phyloP scores from a whole-genome alignment of 2,329 filamentous ascomycete genomes.

The Neonectria neomacrospora region DNA sequence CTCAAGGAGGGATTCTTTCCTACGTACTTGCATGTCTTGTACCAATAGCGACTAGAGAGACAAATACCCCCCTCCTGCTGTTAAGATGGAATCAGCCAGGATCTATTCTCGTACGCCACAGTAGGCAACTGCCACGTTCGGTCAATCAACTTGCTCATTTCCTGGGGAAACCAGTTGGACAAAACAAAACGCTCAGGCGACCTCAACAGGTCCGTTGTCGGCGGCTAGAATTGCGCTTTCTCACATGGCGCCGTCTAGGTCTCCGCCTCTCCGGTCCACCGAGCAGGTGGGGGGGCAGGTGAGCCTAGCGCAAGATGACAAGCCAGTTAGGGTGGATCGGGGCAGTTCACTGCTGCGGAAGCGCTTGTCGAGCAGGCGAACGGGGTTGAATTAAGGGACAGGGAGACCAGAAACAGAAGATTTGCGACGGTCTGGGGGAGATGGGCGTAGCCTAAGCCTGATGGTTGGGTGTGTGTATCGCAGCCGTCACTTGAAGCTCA shows the following conservation, averaged over 20 bases:
- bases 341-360: not conserved
- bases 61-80: no score
- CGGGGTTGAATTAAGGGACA: not conserved
- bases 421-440: not conserved
- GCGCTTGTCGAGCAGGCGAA: not conserved
- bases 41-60: no score
- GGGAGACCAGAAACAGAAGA: not conserved
- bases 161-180: not conserved
- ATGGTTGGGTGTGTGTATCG: not conserved
- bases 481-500: not conserved
- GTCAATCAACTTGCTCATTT: not conserved
- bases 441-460: not conserved
- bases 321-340: not conserved
- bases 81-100: no score
- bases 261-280: slow-evolving; percentile 7
- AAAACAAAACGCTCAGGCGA: not conserved
- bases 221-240: slow-evolving; percentile 28
- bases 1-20: no score
- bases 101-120: no score
- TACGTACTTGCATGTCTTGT: no score
- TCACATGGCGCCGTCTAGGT: not conserved
- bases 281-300: slow-evolving; percentile 1
- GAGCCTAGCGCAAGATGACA: slow-evolving; percentile 6
- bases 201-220: slow-evolving; percentile 36
- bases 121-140: not conserved